Conservation (phyloP, 225 moss, liverwort and hornwort species). For the Asterella californica region DNA sequence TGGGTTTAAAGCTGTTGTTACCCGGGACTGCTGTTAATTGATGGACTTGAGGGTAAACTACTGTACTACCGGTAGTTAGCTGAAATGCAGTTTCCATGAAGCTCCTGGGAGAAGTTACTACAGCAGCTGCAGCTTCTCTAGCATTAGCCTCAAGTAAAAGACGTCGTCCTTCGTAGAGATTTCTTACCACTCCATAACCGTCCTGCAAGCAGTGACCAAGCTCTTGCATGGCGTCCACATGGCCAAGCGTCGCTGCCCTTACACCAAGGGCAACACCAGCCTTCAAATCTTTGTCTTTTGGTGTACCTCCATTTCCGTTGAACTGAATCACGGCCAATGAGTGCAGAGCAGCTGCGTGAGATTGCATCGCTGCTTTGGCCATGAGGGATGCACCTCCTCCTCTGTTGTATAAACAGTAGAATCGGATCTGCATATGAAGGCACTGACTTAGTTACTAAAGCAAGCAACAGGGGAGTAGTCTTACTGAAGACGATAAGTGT, state of each 20-base stretch:
- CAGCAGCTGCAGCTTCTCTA: no score
- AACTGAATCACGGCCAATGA: no score
- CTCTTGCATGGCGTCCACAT: constrained; percentile 52
- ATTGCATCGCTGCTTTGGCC: constrained; percentile 47
- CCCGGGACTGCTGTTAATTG: background rate
- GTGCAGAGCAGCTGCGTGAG: no score
- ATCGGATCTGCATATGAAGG: constrained; percentile 36
- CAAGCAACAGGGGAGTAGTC: background rate
- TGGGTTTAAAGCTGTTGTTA: background rate
- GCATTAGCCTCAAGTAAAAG: no score
- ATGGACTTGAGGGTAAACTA: constrained; percentile 17
- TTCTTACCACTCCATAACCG: no score
- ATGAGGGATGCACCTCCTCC: constrained; percentile 43
- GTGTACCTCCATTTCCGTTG: no score
- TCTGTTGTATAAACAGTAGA: constrained; percentile 42
- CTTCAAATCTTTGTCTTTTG: no score
- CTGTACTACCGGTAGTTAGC: background rate
- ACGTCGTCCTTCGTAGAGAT: no score
- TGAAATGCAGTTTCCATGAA: no score
- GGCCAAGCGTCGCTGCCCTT: constrained; percentile 44
- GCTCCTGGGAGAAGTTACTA: no score
- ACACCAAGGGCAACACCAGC: constrained; percentile 45
- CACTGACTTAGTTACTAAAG: background rate
- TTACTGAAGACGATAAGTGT: no score
- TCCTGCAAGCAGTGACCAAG: no score